Evolutionary conservation across 2,329 filamentous ascomycete genomes (phyloP), one percentile per base, ranked within the genome.

Genomic region (Xylaria sp.): DNA sequence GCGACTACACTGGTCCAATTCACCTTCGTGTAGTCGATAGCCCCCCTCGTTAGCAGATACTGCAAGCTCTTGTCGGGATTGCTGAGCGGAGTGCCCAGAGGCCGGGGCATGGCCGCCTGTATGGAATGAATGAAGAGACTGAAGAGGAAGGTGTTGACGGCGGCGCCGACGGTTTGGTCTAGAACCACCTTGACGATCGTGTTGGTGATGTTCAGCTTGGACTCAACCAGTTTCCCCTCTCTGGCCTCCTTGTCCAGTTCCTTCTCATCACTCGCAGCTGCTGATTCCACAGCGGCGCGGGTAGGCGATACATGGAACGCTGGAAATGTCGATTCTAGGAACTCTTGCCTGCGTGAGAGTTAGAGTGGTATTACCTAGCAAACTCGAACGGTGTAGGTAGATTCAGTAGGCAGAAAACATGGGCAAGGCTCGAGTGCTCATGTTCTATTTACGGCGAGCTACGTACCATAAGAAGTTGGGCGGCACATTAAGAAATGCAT

Each of bases 391-490:
- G 31, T 7, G 33, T 36, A 15, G 0, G 15, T 18, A 5, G 43
- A 12, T n/a, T 48, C 3, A 10, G 52, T 43, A 15, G 20, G n/a
- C 20, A 13, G 13, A 7, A 39, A 56, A 20, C 46, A 8, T 23
- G 25, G 2, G 28, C 28, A 28, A 28, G 28, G 28, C 28, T 28
- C 3, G 28, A 4, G 28, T 28, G 28, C 28, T 28, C 46, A 8
- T 23, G 25, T 28, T 33, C 41, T 13, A 39, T 18, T 20, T 20
- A 39, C 4, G 23, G 36, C 33, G 20, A 31, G 20, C 13, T 31
- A 68, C 65, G 74, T 79, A 89, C 94, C 94, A 97, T 75, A 93
- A 78, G 77, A 94, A 93, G 81, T 98, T 98, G 54, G 92, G 92
- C 2, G 94, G 94, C 49, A 90, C 91, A 79, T 86, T 91, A 68